Evolutionary conservation across 2,329 filamentous ascomycete species (phyloP).

Genomic region (Sporothrix globosa): DNA sequence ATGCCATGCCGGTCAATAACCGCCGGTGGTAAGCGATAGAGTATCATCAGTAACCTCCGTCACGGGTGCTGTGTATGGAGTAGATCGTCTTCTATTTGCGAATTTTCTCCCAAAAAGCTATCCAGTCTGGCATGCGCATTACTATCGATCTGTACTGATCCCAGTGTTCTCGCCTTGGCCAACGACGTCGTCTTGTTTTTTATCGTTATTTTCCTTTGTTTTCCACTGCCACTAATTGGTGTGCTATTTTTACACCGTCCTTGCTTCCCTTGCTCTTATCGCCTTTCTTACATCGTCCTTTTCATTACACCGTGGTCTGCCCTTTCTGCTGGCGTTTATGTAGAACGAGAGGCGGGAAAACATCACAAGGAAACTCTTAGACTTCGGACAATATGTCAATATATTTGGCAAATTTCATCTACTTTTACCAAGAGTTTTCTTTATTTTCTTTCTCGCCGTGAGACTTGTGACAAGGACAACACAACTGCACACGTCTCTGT

Average conservation of each 20-base stretch:
- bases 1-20: constrained; percentile 55
- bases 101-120: constrained; percentile 15
- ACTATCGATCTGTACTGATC: background rate
- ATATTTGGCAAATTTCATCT: constrained; percentile 28
- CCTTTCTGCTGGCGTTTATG: constrained; percentile 29
- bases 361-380: constrained; percentile 29
- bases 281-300: background rate
- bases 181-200: background rate
- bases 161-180: background rate
- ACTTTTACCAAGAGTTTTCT: constrained; percentile 25
- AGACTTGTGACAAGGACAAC: background rate
- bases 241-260: background rate
- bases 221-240: background rate
- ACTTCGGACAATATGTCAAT: constrained; percentile 23
- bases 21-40: constrained; percentile 53
- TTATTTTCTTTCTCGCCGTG: constrained; percentile 5
- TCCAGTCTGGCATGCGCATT: background rate
- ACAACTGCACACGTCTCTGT: constrained; percentile 15
- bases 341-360: constrained; percentile 30
- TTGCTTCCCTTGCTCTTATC: background rate
- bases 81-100: background rate
- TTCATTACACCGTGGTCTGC: constrained; percentile 13
- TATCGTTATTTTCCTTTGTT: background rate
- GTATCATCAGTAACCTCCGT: background rate
- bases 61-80: background rate